Conservation (phyloP, 768 basidiomycete genomes). For the Lentinula sp. region DNA sequence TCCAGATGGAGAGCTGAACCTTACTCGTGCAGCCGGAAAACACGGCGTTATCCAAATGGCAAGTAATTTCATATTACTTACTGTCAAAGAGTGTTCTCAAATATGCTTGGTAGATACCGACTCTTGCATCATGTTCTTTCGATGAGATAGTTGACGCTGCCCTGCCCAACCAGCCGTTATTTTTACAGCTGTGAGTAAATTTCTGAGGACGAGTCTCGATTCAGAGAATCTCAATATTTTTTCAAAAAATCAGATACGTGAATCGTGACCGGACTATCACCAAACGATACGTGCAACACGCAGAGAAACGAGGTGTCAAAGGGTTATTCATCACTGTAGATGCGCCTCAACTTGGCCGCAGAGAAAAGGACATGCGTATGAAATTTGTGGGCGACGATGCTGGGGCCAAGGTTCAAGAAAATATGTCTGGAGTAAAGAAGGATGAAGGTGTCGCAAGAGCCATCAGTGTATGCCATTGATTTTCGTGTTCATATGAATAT, state of each 20-base stretch:
- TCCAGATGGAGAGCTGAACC: constrained; percentile 88
- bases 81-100: background rate
- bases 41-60: constrained; percentile 75
- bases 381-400: constrained; percentile 84
- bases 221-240: background rate
- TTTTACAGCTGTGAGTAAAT: constrained; percentile 70
- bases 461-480: constrained; percentile 50
- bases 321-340: constrained; percentile 97
- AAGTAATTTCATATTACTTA: background rate
- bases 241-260: constrained; percentile 54
- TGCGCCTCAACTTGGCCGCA: constrained; percentile 90
- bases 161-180: constrained; percentile 70
- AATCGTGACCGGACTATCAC: constrained; percentile 87
- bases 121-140: constrained; percentile 91
- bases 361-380: constrained; percentile 98
- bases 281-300: constrained; percentile 81
- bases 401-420: constrained; percentile 42
- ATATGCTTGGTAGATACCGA: constrained; percentile 65
- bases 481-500: background rate
- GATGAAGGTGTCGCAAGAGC: constrained; percentile 92
- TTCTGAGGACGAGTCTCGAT: background rate
- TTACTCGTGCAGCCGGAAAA: constrained; percentile 85
- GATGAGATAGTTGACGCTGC: constrained; percentile 93
- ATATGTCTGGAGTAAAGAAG: constrained; percentile 49
- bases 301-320: constrained; percentile 86